Conservation (phyloP, 2,329 filamentous ascomycete species). For the Trichoderma sp. region DNA sequence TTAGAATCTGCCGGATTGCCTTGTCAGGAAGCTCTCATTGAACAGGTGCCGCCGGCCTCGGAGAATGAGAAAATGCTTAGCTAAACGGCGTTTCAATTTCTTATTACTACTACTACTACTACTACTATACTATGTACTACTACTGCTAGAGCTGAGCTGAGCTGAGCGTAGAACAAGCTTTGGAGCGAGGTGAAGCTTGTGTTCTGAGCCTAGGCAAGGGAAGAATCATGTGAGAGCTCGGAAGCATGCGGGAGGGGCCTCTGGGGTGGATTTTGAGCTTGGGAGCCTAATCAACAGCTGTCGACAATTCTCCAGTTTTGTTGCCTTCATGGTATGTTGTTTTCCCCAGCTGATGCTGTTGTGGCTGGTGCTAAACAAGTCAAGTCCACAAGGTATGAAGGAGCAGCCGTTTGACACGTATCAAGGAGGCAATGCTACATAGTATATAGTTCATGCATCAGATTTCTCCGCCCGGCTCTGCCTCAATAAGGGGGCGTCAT, state of each 20-base stretch:
- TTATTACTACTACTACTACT: too few relatives aligned
- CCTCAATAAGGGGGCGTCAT: neutral
- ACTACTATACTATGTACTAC: neutral
- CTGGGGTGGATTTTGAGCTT: neutral
- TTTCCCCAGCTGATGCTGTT: neutral
- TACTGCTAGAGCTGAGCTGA: neutral
- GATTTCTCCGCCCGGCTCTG: neutral
- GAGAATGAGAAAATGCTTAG: neutral
- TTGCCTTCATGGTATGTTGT: neutral
- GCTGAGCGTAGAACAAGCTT: slow-evolving; percentile 8
- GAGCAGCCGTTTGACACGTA: neutral
- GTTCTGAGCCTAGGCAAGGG: neutral
- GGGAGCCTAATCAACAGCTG: neutral
- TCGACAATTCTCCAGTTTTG: neutral
- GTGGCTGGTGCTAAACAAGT: neutral
- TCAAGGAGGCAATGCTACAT: neutral
- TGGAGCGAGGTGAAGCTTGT: neutral
- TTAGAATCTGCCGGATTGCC: neutral
- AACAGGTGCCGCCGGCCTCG: neutral
- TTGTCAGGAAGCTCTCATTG: slow-evolving; percentile 1
- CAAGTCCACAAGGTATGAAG: neutral
- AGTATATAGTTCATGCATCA: neutral
- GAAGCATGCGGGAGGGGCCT: slow-evolving; percentile 16
- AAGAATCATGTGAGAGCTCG: slow-evolving; percentile 7
- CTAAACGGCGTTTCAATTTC: neutral